A percentile compares a stretch with the other conserved stretches of the same genome.
Conservation (phyloP, 2,329 filamentous ascomycete species). For the Colletotrichum navitas region DNA sequence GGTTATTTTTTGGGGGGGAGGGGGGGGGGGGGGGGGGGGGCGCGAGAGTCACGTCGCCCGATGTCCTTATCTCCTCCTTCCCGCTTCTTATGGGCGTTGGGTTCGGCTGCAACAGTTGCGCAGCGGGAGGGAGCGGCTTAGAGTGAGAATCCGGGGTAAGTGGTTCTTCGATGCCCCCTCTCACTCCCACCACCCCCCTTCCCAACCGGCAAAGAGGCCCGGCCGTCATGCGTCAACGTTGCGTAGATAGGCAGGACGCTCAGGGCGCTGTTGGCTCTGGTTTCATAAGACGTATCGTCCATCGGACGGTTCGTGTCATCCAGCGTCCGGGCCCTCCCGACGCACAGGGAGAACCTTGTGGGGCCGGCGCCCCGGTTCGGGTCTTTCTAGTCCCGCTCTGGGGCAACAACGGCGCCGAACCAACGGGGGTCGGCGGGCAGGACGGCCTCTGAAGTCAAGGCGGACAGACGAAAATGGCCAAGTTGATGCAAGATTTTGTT, state of each 20-base stretch:
- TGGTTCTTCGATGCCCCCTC: not conserved
- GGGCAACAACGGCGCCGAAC: not conserved
- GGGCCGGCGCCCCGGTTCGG: not conserved
- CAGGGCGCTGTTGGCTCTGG: not conserved
- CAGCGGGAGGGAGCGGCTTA: not conserved
- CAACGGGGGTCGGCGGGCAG: not conserved
- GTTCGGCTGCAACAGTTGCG: not conserved
- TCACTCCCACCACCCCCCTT: too few species aligned
- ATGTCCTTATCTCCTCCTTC: too few species aligned
- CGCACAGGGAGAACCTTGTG: not conserved
- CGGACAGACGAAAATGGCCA: too few species aligned
- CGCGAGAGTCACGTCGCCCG: not conserved
- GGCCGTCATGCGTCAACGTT: not conserved
- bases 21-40: not conserved
- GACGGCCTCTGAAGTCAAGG: too few species aligned
- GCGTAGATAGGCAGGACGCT: not conserved
- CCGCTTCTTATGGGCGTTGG: not conserved
- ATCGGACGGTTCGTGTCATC: not conserved
- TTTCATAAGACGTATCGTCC: slow-evolving; percentile 16
- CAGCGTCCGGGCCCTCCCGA: not conserved
- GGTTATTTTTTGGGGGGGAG: too few species aligned
- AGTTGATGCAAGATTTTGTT: not conserved
- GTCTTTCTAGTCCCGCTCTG: not conserved
- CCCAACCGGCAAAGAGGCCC: not conserved
- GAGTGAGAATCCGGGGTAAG: not conserved